Percentiles rank a stretch among this genome's conserved stretches.
phyloP scores from a whole-genome alignment of 2,329 filamentous ascomycete genomes.

The Xylariomycetidae sp. region DNA sequence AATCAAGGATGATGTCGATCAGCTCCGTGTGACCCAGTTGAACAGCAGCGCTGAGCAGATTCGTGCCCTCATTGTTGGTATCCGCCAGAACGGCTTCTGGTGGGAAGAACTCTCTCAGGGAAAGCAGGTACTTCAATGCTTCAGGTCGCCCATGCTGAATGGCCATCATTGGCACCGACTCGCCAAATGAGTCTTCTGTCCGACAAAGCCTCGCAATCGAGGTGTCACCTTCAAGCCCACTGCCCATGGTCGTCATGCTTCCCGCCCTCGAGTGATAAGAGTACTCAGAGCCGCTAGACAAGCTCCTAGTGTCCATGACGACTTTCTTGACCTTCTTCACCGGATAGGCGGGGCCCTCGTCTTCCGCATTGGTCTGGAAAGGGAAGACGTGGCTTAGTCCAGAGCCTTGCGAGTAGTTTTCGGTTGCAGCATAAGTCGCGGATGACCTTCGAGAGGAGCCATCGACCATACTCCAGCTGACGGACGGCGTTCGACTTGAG shows the following conservation, averaged over 20 bases:
- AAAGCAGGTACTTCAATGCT: conserved; percentile 73
- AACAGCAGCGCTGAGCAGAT: conserved; percentile 81
- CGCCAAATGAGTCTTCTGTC: conserved; percentile 64
- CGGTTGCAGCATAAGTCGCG: conserved; percentile 34
- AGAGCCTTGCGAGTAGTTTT: conserved; percentile 49
- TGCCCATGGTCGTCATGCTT: conserved; percentile 68
- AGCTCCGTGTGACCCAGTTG: conserved; percentile 73
- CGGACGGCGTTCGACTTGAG: conserved; percentile 39
- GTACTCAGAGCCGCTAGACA: conserved; percentile 78
- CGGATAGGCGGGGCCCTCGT: conserved; percentile 28
- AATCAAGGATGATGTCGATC: conserved; percentile 69
- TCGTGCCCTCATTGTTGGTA: conserved; percentile 83
- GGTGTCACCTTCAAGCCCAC: conserved; percentile 75
- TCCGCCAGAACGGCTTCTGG: conserved; percentile 69
- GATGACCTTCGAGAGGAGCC: conserved; percentile 39
- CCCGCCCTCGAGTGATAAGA: conserved; percentile 76
- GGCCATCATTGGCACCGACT: conserved; percentile 86
- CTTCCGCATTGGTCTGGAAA: conserved; percentile 60
- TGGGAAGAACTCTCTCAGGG: conserved; percentile 70
- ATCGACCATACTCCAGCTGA: conserved; percentile 42
- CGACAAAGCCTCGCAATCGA: conserved; percentile 74
- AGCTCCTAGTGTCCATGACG: conserved; percentile 81
- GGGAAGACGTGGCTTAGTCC: conserved; percentile 83
- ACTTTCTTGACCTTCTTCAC: conserved; percentile 66
- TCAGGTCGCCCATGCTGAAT: conserved; percentile 66